A percentile compares a stretch with the other conserved stretches of the same genome.
These are phyloP conservation scores for Salix udensis DNA, from an alignment of 345 rosid species.

Conservation along the genomic window DNA sequence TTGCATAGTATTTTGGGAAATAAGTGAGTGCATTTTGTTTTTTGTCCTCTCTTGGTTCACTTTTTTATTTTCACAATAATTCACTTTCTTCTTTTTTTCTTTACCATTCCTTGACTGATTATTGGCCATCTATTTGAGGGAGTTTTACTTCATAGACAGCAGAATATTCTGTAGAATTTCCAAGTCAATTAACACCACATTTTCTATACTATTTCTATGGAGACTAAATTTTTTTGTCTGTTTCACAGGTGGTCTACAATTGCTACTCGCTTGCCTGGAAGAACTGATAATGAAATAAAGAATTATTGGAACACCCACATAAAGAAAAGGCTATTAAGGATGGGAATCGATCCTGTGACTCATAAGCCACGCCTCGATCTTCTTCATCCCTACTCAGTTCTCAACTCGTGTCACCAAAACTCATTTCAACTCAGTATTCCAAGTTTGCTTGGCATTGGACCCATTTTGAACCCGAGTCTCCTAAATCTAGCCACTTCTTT, in stretches of 20 bases:
- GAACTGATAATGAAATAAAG: conserved; percentile 88
- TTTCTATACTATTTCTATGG: background rate
- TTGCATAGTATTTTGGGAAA: conserved; percentile 72
- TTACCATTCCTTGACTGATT: background rate
- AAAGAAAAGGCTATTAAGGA: conserved; percentile 57
- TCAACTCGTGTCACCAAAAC: conserved; percentile 19
- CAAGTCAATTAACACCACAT: background rate
- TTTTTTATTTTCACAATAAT: background rate
- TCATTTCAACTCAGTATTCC: conserved; percentile 34
- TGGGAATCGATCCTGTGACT: conserved; percentile 89
- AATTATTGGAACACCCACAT: conserved; percentile 90
- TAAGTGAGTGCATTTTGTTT: conserved; percentile 43
- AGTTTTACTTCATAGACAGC: too few relatives aligned
- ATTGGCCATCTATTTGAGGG: background rate
- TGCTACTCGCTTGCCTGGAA: conserved; percentile 74
- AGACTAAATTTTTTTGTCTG: background rate
- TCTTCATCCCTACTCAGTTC: conserved; percentile 24
- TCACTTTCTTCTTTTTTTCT: too few relatives aligned
- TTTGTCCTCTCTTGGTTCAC: background rate
- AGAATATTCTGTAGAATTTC: background rate
- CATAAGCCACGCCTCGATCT: conserved; percentile 65
- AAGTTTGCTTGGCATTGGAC: conserved; percentile 29
- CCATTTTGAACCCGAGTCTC: conserved; percentile 23
- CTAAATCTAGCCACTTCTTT: conserved; percentile 22
- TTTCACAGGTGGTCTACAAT: conserved; percentile 77